Conservation (phyloP, 1,284 basidiomycete species). For the Ganoderma lingzhi region DNA sequence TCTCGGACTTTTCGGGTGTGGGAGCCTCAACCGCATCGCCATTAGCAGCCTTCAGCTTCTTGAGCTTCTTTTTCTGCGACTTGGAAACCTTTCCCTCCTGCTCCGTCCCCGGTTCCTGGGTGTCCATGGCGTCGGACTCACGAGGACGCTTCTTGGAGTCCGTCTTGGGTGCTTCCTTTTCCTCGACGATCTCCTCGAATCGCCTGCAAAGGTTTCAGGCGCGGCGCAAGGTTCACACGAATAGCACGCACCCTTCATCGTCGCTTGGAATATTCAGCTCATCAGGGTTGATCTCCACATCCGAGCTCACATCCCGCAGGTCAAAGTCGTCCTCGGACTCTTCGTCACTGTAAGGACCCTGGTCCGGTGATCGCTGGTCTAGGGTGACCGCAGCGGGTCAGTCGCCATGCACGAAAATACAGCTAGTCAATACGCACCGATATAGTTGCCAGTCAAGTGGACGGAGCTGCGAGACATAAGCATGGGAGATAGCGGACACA, state of each 20-base stretch:
- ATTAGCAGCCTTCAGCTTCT: slow-evolving; percentile 76
- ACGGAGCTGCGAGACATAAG: slow-evolving; percentile 63
- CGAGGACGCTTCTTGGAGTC: slow-evolving; percentile 66
- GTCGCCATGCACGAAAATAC: slow-evolving; percentile 17
- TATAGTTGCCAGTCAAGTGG: slow-evolving; percentile 92
- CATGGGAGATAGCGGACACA: slow-evolving; percentile 14
- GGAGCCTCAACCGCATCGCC: slow-evolving; percentile 62
- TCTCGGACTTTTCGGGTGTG: slow-evolving; percentile 40
- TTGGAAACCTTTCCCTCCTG: slow-evolving; percentile 51
- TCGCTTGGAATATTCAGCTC: slow-evolving; percentile 63
- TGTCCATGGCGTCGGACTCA: slow-evolving; percentile 57
- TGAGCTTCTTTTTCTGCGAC: slow-evolving; percentile 72
- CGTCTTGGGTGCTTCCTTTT: slow-evolving; percentile 34
- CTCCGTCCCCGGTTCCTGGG: slow-evolving; percentile 45
- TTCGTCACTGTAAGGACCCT: slow-evolving; percentile 55
- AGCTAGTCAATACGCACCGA: slow-evolving; percentile 56
- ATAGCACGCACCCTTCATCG: slow-evolving; percentile 55
- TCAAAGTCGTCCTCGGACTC: slow-evolving; percentile 63
- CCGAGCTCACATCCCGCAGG: slow-evolving; percentile 77
- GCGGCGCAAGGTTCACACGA: neutral
- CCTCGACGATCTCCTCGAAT: slow-evolving; percentile 63
- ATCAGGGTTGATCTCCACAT: slow-evolving; percentile 71
- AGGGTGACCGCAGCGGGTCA: neutral
- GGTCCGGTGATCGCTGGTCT: slow-evolving; percentile 61
- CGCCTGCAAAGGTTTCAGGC: slow-evolving; percentile 51